Conservation (phyloP, 2,329 filamentous ascomycete genomes). For the Trichoderma pleuroti region DNA sequence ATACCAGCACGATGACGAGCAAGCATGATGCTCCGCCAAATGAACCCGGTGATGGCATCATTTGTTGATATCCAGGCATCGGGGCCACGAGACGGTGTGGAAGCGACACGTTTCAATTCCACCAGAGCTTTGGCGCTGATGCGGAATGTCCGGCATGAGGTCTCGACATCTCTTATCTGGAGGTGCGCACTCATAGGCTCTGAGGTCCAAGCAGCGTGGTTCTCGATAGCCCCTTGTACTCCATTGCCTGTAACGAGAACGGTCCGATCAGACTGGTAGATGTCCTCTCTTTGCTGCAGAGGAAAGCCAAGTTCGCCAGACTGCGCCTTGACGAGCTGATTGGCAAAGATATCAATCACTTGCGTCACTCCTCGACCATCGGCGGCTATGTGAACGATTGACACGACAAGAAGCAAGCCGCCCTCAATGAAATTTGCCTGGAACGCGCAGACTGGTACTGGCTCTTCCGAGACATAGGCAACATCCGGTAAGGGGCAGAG, state of each 20-base stretch:
- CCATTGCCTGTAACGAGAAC: not conserved
- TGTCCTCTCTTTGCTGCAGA: not conserved
- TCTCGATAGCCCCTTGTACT: not conserved
- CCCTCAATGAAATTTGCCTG: not conserved
- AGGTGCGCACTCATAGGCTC: not conserved
- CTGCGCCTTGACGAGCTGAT: not conserved
- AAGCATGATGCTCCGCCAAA: not conserved
- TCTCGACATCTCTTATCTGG: not conserved
- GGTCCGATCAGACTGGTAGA: not conserved
- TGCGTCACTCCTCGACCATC: not conserved
- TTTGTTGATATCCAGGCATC: not conserved
- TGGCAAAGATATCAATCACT: not conserved
- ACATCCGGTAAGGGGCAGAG: not conserved
- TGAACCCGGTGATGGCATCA: not conserved
- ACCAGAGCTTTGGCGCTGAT: not conserved
- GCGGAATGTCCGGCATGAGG: not conserved
- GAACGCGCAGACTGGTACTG: not conserved
- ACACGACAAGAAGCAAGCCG: not conserved
- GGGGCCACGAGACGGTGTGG: not conserved
- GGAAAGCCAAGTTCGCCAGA: not conserved
- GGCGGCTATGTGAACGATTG: not conserved
- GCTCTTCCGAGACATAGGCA: not conserved
- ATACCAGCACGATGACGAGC: not conserved
- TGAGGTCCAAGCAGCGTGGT: not conserved
- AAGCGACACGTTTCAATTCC: not conserved